Conservation (phyloP, 371 early-diverging fungal genomes). For the Lichtheimia ornata region DNA sequence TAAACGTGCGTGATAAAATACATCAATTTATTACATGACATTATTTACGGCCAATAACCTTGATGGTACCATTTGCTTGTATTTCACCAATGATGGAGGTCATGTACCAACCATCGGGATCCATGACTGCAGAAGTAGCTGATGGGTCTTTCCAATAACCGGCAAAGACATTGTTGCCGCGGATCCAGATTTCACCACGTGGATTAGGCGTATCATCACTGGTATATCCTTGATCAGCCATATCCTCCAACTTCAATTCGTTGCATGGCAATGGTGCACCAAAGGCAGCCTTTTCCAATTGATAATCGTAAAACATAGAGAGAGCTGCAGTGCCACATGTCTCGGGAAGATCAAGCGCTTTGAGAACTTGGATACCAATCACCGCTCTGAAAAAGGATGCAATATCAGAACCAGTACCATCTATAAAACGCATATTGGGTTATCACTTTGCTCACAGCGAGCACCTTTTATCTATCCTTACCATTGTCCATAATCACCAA, state of each 20-base stretch:
- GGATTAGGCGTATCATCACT: slow-evolving; percentile 75
- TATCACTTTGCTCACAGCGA: not conserved
- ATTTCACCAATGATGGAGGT: slow-evolving; percentile 83
- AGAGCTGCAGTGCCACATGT: slow-evolving; percentile 53
- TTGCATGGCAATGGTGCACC: slow-evolving; percentile 78
- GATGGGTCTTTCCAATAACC: slow-evolving; percentile 58
- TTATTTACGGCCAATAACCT: slow-evolving; percentile 53
- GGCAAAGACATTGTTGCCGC: slow-evolving; percentile 58
- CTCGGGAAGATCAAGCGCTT: slow-evolving; percentile 64
- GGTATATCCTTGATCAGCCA: slow-evolving; percentile 67
- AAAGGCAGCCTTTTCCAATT: slow-evolving; percentile 34
- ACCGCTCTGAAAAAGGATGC: slow-evolving; percentile 53
- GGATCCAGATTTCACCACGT: slow-evolving; percentile 71
- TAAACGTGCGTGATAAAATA: too few relatives aligned
- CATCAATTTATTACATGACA: too few relatives aligned
- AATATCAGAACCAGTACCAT: slow-evolving; percentile 32
- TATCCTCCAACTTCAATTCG: slow-evolving; percentile 86
- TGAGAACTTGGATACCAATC: slow-evolving; percentile 55
- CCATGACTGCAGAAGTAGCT: slow-evolving; percentile 53
- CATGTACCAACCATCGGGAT: slow-evolving; percentile 81
- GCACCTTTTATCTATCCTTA: not conserved
- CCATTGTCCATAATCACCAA: slow-evolving; percentile 55
- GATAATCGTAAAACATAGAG: slow-evolving; percentile 65
- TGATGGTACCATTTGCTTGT: slow-evolving; percentile 66
- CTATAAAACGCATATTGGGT: slow-evolving; percentile 51